Evolutionary conservation across 176 grass and related monocot genomes (phyloP).

Genomic region (Hordeum marinum): DNA sequence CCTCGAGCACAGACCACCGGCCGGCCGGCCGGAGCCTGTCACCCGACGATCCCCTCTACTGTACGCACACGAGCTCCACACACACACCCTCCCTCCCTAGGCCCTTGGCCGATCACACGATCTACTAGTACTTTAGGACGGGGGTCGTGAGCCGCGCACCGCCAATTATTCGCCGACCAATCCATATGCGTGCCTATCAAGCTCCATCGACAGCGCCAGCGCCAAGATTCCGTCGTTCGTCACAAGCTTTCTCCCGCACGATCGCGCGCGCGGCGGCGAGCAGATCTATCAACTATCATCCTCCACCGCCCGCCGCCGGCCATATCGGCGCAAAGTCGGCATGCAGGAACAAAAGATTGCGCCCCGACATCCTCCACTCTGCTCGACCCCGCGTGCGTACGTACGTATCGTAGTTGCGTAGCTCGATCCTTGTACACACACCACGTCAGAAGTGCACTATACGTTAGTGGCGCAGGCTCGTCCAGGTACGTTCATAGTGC

Average conservation of each 20-base stretch:
- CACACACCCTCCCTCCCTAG: background rate
- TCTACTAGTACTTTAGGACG: background rate
- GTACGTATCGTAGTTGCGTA: no score
- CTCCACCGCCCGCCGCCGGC: no score
- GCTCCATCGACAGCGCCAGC: background rate
- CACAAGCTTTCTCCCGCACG: background rate
- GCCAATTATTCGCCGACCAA: slow-evolving; percentile 10
- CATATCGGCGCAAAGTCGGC: no score
- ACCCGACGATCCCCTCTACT: background rate
- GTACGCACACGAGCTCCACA: no score
- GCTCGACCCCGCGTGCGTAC: no score
- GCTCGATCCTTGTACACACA: no score
- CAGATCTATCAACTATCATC: slow-evolving; percentile 3
- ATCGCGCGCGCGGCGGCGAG: background rate
- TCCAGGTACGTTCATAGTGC: no score
- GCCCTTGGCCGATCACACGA: background rate
- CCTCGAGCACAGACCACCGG: background rate
- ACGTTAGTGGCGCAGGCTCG: no score
- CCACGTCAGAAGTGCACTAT: no score
- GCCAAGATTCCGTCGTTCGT: background rate
- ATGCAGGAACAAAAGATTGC: no score
- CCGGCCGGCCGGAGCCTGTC: background rate
- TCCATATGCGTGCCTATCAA: background rate
- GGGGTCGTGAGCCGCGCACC: background rate
- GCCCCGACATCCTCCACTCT: no score